phyloP scores from a whole-genome alignment of 176 grass and related monocot species.

The Carex cristatella region DNA sequence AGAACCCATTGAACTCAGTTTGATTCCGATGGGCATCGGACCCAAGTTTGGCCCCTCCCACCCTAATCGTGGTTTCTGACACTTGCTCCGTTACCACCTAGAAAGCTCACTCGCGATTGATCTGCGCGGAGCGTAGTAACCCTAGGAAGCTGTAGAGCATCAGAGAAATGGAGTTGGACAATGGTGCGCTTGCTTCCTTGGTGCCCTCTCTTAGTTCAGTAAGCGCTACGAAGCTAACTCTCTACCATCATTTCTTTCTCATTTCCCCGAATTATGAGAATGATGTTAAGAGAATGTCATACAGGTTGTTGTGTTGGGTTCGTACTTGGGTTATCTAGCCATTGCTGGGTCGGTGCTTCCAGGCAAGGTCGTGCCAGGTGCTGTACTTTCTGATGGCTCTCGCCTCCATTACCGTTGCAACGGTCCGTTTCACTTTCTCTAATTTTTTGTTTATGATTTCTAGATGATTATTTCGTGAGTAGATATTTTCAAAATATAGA shows the following conservation, averaged over 20 bases:
- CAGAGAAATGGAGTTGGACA: conserved; percentile 18
- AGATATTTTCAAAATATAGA: background rate
- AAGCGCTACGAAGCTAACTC: background rate
- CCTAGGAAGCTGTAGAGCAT: background rate
- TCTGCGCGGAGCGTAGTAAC: background rate
- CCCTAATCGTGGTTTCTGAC: conserved; percentile 2
- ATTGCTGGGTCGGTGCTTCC: conserved; percentile 61
- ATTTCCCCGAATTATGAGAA: background rate
- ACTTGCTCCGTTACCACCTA: background rate
- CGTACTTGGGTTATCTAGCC: conserved; percentile 68
- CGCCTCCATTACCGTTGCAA: conserved; percentile 94
- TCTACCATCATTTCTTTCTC: background rate
- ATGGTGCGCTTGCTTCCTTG: conserved; percentile 27
- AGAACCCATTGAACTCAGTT: too few species aligned
- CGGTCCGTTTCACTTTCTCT: conserved; percentile 21
- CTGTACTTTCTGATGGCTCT: conserved; percentile 63
- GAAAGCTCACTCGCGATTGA: background rate
- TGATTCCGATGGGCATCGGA: too few species aligned
- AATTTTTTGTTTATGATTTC: background rate
- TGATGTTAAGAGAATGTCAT: background rate
- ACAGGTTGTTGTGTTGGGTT: conserved; percentile 56
- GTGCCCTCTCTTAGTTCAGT: conserved; percentile 51
- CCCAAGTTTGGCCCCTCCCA: too few species aligned
- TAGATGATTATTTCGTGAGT: background rate
- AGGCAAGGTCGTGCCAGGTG: conserved; percentile 69